Base-by-base conservation (phyloP, 2,329 filamentous ascomycete species). In the Fusarium praegraminearum region DNA sequence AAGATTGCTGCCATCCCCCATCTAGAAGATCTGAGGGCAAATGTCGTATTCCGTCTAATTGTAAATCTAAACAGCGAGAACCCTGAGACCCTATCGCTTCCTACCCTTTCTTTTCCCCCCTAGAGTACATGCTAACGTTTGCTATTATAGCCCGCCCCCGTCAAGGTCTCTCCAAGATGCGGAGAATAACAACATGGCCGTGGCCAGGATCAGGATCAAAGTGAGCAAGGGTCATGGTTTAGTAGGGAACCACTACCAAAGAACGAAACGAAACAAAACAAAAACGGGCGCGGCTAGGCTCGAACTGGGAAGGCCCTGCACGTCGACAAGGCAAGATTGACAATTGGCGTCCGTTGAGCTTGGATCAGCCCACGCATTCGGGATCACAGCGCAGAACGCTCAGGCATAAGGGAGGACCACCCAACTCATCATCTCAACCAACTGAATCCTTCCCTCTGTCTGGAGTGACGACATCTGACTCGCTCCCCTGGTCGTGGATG, bases 241-340 rank as follows among this genome's bases (percentile, higher is more conserved):
- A 13, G 22, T 44, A 26, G 12, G 16, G 35, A 38, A 32, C 43
- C 45, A 26, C 46, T 16, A 24, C 24, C 26, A 45, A 20, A 24
- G 46, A 70, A 70, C 67, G 43, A 70, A 69, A 67, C 66, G 61
- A 69, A 70, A 70, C 62, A 33, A 65, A 65, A 65, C 61, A 53
- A 70, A 70, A 70, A 70, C 67, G 67, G 58, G 38, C 26, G 51
- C 57, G 63, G 41, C 56, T 63, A 56, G 55, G 32, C 50, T 47
- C 30, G 45, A 53, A 24, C n/a, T 24, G 44, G 49, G 49, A 26
- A 57, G 44, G 28, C 22, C 47, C 47, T 38, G 11, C 26, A 41
- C 24, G 18, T 51, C 47, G 26, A 28, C 54, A 45, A 35, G 38
- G 33, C 49, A 51, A 63, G 49, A 53, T 56, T 57, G 49, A 55